phyloP scores from a whole-genome alignment of 371 early-diverging fungal species.

The Mortierella sp. region DNA sequence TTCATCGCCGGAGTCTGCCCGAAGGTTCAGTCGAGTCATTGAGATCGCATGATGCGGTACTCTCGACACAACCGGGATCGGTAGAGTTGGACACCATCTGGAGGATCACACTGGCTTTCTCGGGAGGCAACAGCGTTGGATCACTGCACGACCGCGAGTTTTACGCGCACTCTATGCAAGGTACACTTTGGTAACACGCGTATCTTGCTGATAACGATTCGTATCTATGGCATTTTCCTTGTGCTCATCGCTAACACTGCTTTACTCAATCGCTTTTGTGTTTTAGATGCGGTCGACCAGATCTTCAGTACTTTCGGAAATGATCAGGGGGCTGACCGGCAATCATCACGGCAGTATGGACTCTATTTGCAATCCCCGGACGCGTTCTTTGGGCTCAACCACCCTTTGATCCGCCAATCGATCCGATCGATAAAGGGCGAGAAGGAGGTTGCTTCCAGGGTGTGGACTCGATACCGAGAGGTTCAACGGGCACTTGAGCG shows the following conservation, averaged over 20 bases:
- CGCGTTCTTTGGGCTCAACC: constrained; percentile 27
- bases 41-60: not conserved
- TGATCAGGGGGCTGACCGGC: not conserved
- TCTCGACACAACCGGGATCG: not conserved
- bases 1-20: not conserved
- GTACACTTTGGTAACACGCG: not conserved
- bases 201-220: not conserved
- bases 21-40: not conserved
- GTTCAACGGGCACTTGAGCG: not conserved
- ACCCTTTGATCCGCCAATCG: constrained; percentile 10
- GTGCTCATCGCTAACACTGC: not conserved
- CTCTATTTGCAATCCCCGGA: constrained; percentile 5
- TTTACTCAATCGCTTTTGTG: not conserved
- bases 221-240: not conserved
- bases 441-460: constrained; percentile 21
- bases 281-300: constrained; percentile 18
- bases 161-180: constrained; percentile 18
- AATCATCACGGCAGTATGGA: not conserved
- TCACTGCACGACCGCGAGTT: not conserved
- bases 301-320: not conserved
- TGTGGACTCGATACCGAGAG: constrained; percentile 22
- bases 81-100: not conserved
- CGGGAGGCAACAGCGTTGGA: not conserved
- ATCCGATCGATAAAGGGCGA: constrained; percentile 16
- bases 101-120: not conserved